These are phyloP conservation scores for Styphnolobium japonicum DNA, from an alignment of 306 rosid genomes.

Conservation along the genomic window DNA sequence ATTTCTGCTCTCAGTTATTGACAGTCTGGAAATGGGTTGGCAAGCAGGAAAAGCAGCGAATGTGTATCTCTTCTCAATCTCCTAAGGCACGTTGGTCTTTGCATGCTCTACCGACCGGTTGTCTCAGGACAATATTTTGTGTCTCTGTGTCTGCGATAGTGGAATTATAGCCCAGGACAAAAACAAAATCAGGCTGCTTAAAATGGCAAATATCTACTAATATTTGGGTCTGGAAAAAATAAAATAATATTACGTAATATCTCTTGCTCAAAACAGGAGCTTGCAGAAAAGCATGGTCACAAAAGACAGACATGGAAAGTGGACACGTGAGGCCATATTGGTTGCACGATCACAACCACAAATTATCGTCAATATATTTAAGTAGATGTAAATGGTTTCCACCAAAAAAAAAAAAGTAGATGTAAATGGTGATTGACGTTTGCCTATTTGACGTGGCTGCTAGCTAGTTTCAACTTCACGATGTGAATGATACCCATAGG, in stretches of 20 bases:
- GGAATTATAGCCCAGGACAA: not conserved
- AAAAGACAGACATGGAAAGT: not conserved
- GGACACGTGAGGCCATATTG: conserved; percentile 28
- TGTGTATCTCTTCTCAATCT: not conserved
- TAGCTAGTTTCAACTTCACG: not conserved
- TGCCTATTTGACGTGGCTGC: conserved; percentile 21
- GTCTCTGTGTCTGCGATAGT: conserved; percentile 26
- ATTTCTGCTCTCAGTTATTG: conserved; percentile 5
- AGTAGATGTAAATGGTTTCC: not conserved
- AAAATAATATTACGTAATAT: not conserved
- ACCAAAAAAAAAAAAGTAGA: too few relatives aligned
- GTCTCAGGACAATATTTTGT: conserved; percentile 9
- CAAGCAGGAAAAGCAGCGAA: conserved; percentile 21
- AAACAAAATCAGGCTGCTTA: conserved; percentile 9
- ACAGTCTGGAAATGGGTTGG: conserved; percentile 53
- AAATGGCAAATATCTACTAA: not conserved
- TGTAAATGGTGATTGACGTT: conserved; percentile 18
- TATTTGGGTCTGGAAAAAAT: not conserved
- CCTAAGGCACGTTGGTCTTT: conserved; percentile 22
- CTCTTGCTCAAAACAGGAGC: not conserved
- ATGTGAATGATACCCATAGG: not conserved
- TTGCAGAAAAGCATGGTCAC: conserved; percentile 25
- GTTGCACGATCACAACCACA: conserved; percentile 16
- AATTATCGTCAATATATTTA: conserved; percentile 18
- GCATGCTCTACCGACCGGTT: conserved; percentile 30